Percentiles rank a stretch among this genome's conserved stretches.
Conservation (phyloP, 768 basidiomycete species). For the Scleroderma bovista region DNA sequence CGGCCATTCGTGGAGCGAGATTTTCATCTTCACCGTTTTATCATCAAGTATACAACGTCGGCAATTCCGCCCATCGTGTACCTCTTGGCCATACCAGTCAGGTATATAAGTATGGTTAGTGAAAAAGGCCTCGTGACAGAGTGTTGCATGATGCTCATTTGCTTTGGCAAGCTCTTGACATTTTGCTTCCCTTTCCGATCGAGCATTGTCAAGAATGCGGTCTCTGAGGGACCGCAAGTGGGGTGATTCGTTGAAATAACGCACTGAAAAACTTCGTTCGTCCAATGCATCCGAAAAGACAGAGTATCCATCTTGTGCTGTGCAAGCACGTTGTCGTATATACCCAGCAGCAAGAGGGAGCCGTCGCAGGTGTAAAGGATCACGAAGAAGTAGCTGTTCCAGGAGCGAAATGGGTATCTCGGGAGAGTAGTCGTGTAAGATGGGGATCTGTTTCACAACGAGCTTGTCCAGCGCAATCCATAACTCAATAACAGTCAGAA, state of each 20-base stretch:
- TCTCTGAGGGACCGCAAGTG: constrained; percentile 17
- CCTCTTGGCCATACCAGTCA: not conserved
- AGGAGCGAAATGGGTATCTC: constrained; percentile 36
- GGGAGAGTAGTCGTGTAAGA: constrained; percentile 41
- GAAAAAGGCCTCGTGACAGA: not conserved
- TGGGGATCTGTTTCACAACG: constrained; percentile 27
- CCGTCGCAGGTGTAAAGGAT: constrained; percentile 21
- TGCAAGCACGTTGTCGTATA: constrained; percentile 23
- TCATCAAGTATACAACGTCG: constrained; percentile 21
- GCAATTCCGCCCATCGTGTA: constrained; percentile 4
- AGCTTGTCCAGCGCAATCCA: constrained; percentile 41
- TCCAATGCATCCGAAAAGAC: constrained; percentile 27
- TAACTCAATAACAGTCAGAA: constrained; percentile 31
- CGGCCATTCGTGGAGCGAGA: constrained; percentile 41
- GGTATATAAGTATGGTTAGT: not conserved
- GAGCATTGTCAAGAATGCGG: constrained; percentile 27
- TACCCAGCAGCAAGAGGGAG: constrained; percentile 26
- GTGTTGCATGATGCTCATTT: constrained; percentile 8
- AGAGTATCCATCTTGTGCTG: constrained; percentile 15
- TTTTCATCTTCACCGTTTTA: constrained; percentile 14
- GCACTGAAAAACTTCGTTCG: constrained; percentile 25
- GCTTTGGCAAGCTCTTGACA: constrained; percentile 18
- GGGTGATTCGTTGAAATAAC: constrained; percentile 24
- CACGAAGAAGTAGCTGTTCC: constrained; percentile 38
- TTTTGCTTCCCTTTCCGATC: constrained; percentile 12